These are phyloP conservation scores for Cytospora leucostoma DNA, from an alignment of 2,329 filamentous ascomycete species.

Conservation along the genomic window DNA sequence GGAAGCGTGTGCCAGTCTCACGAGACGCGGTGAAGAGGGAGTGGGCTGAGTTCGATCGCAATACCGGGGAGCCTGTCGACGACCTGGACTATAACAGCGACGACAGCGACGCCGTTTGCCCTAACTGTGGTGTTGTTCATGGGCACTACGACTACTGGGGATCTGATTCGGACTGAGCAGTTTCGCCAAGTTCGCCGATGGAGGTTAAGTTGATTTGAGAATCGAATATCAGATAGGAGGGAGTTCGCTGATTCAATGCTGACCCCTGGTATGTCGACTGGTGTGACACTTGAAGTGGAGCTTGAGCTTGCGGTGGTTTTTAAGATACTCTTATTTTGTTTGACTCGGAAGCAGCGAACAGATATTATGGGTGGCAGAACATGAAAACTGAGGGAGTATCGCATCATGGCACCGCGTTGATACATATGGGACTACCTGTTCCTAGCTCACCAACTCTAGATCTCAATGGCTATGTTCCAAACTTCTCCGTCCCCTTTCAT, in stretches of 20 bases:
- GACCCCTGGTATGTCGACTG: not conserved
- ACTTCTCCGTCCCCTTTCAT: not conserved
- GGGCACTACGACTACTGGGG: slow-evolving; percentile 19
- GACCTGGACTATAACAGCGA: slow-evolving; percentile 26
- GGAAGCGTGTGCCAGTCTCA: slow-evolving; percentile 51
- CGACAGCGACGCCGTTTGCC: slow-evolving; percentile 26
- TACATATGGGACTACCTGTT: not conserved
- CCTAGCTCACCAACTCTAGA: not conserved
- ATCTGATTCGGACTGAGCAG: slow-evolving; percentile 17
- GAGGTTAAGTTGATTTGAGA: not conserved
- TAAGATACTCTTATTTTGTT: not conserved
- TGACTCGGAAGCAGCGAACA: not conserved
- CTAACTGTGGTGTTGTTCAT: slow-evolving; percentile 27
- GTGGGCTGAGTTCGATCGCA: slow-evolving; percentile 51
- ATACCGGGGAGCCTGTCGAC: slow-evolving; percentile 21
- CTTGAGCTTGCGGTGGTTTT: not conserved
- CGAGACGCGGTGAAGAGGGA: slow-evolving; percentile 44
- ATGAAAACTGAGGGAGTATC: not conserved
- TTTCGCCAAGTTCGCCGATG: not conserved
- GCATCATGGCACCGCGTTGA: not conserved
- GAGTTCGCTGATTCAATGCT: not conserved
- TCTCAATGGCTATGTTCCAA: not conserved
- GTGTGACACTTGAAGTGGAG: not conserved
- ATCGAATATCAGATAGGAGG: not conserved
- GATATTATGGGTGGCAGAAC: not conserved